These are phyloP conservation scores for Fraxinus velutina DNA, from an alignment of 305 asterid species.

Conservation along the genomic window DNA sequence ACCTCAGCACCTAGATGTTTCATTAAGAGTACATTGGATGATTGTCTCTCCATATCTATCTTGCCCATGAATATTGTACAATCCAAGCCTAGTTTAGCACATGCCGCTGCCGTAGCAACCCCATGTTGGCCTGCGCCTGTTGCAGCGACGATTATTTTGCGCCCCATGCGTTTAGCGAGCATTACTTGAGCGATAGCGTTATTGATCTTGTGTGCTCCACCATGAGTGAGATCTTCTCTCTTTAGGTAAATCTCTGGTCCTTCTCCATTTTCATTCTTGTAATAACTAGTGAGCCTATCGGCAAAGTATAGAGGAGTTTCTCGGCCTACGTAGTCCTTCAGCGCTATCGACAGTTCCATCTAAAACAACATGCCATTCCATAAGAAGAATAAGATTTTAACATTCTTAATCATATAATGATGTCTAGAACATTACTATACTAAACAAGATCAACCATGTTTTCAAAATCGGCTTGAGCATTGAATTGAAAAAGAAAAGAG, in stretches of 20 bases:
- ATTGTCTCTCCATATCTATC: conserved; percentile 53
- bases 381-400: not conserved
- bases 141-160: conserved; percentile 44
- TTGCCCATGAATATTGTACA: conserved; percentile 60
- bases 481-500: not conserved
- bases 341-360: conserved; percentile 49
- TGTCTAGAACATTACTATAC: not conserved
- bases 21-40: conserved; percentile 55
- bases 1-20: conserved; percentile 75
- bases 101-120: conserved; percentile 12
- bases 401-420: not conserved
- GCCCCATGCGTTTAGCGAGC: conserved; percentile 71
- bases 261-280: conserved; percentile 47
- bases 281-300: conserved; percentile 53
- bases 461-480: not conserved
- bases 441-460: not conserved
- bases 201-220: conserved; percentile 85
- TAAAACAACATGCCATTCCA: conserved; percentile 9
- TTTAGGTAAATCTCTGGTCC: conserved; percentile 73
- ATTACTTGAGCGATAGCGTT: conserved; percentile 81
- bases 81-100: conserved; percentile 61
- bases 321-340: conserved; percentile 71
- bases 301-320: conserved; percentile 78
- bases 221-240: conserved; percentile 70
- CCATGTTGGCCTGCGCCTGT: conserved; percentile 59